phyloP scores from a whole-genome alignment of 2,329 filamentous ascomycete species.

The Pseudogymnoascus sp. region DNA sequence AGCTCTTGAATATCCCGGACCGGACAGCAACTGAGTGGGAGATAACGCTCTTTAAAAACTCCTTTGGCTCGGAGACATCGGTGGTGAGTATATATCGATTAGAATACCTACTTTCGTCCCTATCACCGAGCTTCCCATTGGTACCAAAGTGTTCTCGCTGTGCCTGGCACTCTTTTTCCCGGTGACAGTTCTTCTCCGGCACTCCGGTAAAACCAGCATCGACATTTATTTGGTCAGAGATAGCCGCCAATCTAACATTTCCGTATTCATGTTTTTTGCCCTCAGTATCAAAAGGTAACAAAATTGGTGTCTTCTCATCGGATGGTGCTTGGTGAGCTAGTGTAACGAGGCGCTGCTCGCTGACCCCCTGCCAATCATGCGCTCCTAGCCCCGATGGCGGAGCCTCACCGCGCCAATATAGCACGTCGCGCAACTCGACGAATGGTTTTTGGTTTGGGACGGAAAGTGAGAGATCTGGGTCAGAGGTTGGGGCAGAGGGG shows the following conservation, averaged over 20 bases:
- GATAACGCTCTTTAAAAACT: slow-evolving; percentile 43
- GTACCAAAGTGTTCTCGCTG: slow-evolving; percentile 26
- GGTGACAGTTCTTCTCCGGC: slow-evolving; percentile 20
- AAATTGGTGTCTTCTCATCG: slow-evolving; percentile 25
- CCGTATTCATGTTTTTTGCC: slow-evolving; percentile 32
- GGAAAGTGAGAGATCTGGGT: slow-evolving; percentile 17
- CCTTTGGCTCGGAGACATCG: slow-evolving; percentile 43
- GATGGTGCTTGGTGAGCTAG: slow-evolving; percentile 40
- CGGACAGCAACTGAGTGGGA: slow-evolving; percentile 48
- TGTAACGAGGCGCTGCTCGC: slow-evolving; percentile 50
- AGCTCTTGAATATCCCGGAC: slow-evolving; percentile 53
- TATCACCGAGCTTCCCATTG: slow-evolving; percentile 23
- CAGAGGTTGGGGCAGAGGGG: slow-evolving; percentile 32
- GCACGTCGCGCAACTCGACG: slow-evolving; percentile 34
- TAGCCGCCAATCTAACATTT: slow-evolving; percentile 34
- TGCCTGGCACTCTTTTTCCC: slow-evolving; percentile 26
- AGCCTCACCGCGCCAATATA: slow-evolving; percentile 46
- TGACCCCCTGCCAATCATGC: slow-evolving; percentile 49
- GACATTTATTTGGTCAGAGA: slow-evolving; percentile 22
- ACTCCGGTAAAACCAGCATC: slow-evolving; percentile 33
- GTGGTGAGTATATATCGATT: slow-evolving; percentile 49
- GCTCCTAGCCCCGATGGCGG: slow-evolving; percentile 38
- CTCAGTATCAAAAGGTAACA: slow-evolving; percentile 20
- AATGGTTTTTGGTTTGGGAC: slow-evolving; percentile 18
- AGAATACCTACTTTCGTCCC: slow-evolving; percentile 32